Conservation (phyloP, 2,329 filamentous ascomycete genomes). For the Fusarium avenaceum region DNA sequence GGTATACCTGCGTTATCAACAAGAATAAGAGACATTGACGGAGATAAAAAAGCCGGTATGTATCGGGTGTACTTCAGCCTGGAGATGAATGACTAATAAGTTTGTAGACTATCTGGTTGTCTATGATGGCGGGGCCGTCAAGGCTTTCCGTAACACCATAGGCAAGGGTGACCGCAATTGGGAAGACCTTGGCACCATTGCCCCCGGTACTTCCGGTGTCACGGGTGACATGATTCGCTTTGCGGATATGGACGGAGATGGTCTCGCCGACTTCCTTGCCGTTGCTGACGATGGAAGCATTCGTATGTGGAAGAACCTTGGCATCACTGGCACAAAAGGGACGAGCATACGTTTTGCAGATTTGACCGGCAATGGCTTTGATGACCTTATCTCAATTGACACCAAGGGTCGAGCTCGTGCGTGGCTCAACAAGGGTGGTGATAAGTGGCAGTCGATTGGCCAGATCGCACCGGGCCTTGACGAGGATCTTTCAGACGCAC, state of each 20-base stretch:
- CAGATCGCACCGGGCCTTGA: conserved; percentile 15
- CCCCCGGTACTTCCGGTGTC: conserved; percentile 17
- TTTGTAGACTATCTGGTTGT: conserved; percentile 28
- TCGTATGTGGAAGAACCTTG: conserved; percentile 39
- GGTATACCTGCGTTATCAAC: too few species aligned
- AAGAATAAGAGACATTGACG: too few species aligned
- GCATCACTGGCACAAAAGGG: background rate
- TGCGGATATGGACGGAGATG: conserved; percentile 37
- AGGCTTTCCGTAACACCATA: conserved; percentile 25
- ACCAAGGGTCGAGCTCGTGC: conserved; percentile 20
- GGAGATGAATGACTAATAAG: too few species aligned
- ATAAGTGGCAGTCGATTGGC: background rate
- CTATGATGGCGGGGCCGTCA: conserved; percentile 36
- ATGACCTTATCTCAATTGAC: background rate
- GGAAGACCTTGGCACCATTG: conserved; percentile 16
- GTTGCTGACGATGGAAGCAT: conserved; percentile 29
- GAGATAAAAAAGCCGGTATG: background rate
- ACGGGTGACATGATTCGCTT: conserved; percentile 30
- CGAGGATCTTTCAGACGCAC: too few species aligned
- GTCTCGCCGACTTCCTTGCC: conserved; percentile 33
- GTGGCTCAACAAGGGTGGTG: conserved; percentile 24
- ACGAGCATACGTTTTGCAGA: conserved; percentile 11
- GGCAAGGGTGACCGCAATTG: conserved; percentile 7
- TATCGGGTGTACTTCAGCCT: too few species aligned
- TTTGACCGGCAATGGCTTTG: conserved; percentile 17